Percentiles rank a stretch among this genome's conserved stretches.
Evolutionary conservation across 352 stramenopile genomes (phyloP).

Genomic region (Globisporangium nunn): DNA sequence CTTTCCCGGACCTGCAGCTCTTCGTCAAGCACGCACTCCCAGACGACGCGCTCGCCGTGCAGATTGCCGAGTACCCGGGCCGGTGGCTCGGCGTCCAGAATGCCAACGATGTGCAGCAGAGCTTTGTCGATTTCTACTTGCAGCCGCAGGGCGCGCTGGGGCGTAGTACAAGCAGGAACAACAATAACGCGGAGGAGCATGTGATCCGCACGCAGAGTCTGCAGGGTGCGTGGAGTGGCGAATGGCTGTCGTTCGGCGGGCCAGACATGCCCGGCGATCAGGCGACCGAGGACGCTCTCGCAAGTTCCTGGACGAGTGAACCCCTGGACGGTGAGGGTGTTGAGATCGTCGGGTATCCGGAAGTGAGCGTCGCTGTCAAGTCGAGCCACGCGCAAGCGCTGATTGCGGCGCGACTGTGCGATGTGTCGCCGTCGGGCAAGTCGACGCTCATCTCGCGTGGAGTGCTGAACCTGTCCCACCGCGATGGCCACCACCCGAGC

Average conservation of each 20-base stretch:
- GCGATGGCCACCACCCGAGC: conserved; percentile 24
- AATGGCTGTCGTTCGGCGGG: conserved; percentile 45
- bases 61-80: conserved; percentile 34
- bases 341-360: conserved; percentile 32
- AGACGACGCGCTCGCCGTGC: conserved; percentile 18
- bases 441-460: conserved; percentile 38
- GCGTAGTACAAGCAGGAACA: neutral
- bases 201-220: conserved; percentile 22
- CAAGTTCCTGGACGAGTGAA: conserved; percentile 23
- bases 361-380: conserved; percentile 29
- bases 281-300: conserved; percentile 25
- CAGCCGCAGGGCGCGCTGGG: conserved; percentile 7
- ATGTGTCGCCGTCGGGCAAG: conserved; percentile 32
- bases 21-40: conserved; percentile 33
- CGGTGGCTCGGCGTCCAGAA: conserved; percentile 31
- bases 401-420: conserved; percentile 31
- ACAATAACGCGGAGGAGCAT: conserved; percentile 1
- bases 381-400: conserved; percentile 30
- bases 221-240: conserved; percentile 39
- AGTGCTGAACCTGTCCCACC: conserved; percentile 40
- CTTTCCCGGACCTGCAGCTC: conserved; percentile 36
- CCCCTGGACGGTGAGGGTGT: conserved; percentile 12
- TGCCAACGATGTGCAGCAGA: conserved; percentile 23
- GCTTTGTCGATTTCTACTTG: conserved; percentile 28
- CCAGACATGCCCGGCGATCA: conserved; percentile 43